Base-by-base conservation (phyloP, 768 basidiomycete species). In the Hygrophorus pudorinus region DNA sequence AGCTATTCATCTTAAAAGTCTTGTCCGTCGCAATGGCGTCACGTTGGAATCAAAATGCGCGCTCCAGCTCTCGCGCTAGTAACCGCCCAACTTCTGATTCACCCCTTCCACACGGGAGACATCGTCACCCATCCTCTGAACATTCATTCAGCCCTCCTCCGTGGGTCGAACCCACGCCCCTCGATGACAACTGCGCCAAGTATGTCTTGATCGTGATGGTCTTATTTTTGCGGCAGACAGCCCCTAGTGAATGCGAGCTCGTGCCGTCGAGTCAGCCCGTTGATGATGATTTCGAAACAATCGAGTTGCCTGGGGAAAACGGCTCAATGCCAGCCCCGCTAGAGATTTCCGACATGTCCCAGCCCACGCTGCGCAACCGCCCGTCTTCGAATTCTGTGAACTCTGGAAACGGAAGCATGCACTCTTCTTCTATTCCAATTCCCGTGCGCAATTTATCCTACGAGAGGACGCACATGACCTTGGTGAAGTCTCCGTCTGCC, bases 181-280 rank as follows among this genome's bases (percentile, higher is more conserved):
- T 94, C 31, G 85, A 93, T 48, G 91, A 93, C 48, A 70, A 72
- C 29, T 82, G 86, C 51, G 88, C 86, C 18, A 78, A 74, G 58
- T 89, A 90, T 58, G 72, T 90, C 36, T 66, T 92, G 42, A 81
- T 79, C 57, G 81, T 91, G 35, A 80, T 92, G 76, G 73, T 87
- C 13, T 63, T 82, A n/a, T 87, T 85, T 58, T 72, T 90, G 29
- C 76, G 86, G 13, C 81, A 87, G 57, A 81, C 83, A 0, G 67
- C 77, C 0, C 65, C 73, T 28, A 61, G 70, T 16, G 79, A 84
- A 13, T 62, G 65, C 27, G 66, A 72, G 7, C 63, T 76, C n/a
- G 71, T 74, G 63, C 77, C 77, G 13, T 75, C 76, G 16, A 78
- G 71, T 51, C 68, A 75, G 16, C 75, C 80, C 31, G 71, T 70